phyloP scores from a whole-genome alignment of 2,329 filamentous ascomycete genomes.

The Phaeomoniella chlamydospora region DNA sequence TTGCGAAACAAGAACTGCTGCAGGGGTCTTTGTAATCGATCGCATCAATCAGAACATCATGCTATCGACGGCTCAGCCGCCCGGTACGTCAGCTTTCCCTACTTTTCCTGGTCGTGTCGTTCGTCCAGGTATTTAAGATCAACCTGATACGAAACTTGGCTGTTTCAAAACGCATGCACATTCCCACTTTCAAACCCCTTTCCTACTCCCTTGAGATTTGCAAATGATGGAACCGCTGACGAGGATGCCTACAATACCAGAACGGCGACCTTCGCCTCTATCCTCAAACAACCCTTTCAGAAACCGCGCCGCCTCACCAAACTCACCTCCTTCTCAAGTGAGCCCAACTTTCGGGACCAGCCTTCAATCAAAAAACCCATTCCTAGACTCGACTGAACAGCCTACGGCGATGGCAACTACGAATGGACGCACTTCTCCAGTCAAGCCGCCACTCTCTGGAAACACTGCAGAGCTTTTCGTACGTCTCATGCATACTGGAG shows the following conservation, averaged over 20 bases:
- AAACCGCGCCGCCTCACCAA: slow-evolving; percentile 28
- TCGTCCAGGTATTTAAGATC: neutral
- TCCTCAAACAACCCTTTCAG: slow-evolving; percentile 35
- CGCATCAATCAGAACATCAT: neutral
- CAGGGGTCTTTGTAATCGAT: too few species aligned
- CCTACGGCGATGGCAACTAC: slow-evolving; percentile 21
- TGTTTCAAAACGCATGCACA: neutral
- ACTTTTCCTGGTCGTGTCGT: neutral
- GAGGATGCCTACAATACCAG: slow-evolving; percentile 3
- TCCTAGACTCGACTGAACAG: slow-evolving; percentile 35
- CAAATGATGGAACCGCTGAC: slow-evolving; percentile 18
- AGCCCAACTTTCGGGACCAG: slow-evolving; percentile 16
- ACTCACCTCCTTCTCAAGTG: slow-evolving; percentile 15
- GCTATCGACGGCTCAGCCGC: neutral
- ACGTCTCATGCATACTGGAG: slow-evolving; percentile 19
- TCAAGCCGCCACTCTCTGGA: slow-evolving; percentile 26
- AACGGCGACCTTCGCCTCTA: slow-evolving; percentile 10
- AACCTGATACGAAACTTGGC: neutral
- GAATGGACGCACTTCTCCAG: slow-evolving; percentile 15
- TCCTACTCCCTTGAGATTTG: slow-evolving; percentile 6
- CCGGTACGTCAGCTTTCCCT: neutral
- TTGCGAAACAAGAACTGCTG: too few species aligned
- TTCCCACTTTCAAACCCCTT: slow-evolving; percentile 12
- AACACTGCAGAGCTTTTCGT: slow-evolving; percentile 46
- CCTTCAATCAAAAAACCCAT: slow-evolving; percentile 48